These are phyloP conservation scores for Mrakia blollopis DNA, from an alignment of 768 basidiomycete species.

Conservation along the genomic window DNA sequence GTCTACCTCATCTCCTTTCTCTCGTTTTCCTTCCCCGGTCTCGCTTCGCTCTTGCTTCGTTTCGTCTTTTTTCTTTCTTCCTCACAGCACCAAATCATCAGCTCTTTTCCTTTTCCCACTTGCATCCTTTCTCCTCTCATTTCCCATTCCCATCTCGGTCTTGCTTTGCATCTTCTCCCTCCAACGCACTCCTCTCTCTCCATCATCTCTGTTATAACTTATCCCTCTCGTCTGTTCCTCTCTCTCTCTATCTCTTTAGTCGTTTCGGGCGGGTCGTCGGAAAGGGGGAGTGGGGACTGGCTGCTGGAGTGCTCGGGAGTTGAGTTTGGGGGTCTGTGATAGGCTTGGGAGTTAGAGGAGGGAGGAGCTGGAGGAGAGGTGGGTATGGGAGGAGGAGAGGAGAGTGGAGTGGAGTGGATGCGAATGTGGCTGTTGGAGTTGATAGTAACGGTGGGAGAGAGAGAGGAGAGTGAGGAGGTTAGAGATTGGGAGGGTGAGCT, in stretches of 20 bases:
- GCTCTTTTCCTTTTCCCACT: background rate
- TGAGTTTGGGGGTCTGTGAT: background rate
- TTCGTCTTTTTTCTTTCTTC: background rate
- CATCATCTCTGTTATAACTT: background rate
- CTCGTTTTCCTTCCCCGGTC: background rate
- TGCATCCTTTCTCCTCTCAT: background rate
- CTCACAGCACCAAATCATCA: background rate
- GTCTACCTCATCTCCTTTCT: background rate
- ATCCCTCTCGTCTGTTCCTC: background rate
- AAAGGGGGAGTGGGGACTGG: background rate
- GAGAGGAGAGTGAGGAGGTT: no score
- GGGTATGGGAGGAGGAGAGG: background rate
- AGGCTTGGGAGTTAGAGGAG: background rate
- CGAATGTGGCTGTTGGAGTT: background rate
- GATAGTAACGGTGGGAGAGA: no score
- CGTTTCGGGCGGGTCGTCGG: constrained; percentile 1
- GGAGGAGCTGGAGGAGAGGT: background rate
- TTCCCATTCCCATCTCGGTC: background rate
- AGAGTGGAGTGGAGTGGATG: background rate
- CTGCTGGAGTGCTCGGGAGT: background rate
- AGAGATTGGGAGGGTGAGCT: no score
- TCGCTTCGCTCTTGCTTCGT: background rate
- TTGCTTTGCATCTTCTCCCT: background rate
- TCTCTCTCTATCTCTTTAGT: background rate
- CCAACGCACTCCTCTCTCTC: no score